phyloP scores from a whole-genome alignment of 2,329 filamentous ascomycete genomes.

The Metarhizium guizhouense region DNA sequence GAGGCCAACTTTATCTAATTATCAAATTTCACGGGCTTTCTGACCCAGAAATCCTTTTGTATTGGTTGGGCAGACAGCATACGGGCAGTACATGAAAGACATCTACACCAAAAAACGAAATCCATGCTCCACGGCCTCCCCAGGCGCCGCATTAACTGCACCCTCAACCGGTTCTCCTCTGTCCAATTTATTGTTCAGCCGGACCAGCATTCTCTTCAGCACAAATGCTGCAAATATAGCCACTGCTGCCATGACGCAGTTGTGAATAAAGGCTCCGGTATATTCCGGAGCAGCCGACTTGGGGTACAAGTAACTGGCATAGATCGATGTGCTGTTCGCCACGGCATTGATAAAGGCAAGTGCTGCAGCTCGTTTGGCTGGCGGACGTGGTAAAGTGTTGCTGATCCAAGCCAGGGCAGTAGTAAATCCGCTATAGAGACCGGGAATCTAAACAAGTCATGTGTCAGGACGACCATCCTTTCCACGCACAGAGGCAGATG shows the following conservation, averaged over 20 bases:
- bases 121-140: conserved; percentile 46
- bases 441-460: conserved; percentile 31
- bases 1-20: too few species aligned
- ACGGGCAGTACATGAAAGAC: not conserved
- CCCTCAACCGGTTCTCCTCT: conserved; percentile 48
- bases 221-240: conserved; percentile 55
- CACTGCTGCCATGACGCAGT: conserved; percentile 55
- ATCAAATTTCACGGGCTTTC: too few species aligned
- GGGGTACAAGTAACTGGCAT: conserved; percentile 60
- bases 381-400: conserved; percentile 65
- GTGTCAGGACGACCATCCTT: not conserved
- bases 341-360: conserved; percentile 66
- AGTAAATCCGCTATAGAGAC: conserved; percentile 58
- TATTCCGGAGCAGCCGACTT: conserved; percentile 33
- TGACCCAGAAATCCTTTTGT: too few species aligned
- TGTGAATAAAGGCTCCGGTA: conserved; percentile 56
- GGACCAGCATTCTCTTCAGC: conserved; percentile 52
- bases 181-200: conserved; percentile 62
- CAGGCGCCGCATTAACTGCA: conserved; percentile 44
- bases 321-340: conserved; percentile 52
- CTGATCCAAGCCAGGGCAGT: conserved; percentile 66
- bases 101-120: conserved; percentile 55
- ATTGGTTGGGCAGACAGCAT: too few species aligned
- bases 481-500: not conserved
- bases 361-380: conserved; percentile 61